Conservation (phyloP, 2,329 filamentous ascomycete genomes). For the Diplodia sapinea region DNA sequence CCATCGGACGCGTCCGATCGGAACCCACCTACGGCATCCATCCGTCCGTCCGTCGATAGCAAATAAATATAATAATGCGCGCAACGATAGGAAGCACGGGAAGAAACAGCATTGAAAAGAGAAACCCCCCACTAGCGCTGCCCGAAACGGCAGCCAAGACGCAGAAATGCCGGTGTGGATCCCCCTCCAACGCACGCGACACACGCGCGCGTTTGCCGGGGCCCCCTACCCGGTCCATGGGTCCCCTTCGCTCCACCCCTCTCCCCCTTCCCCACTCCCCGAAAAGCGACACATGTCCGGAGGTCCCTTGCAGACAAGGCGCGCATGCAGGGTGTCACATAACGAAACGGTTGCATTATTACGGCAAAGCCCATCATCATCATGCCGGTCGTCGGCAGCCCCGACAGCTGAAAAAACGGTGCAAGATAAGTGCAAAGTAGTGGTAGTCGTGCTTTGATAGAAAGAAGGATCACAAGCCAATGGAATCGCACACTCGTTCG, state of each 20-base stretch:
- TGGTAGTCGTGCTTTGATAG: not conserved
- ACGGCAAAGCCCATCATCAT: not conserved
- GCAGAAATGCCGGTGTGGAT: conserved; percentile 2
- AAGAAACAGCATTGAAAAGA: not conserved
- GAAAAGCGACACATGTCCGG: not conserved
- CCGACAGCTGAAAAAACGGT: no score
- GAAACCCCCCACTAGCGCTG: not conserved
- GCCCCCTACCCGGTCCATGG: not conserved
- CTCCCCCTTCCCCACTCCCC: no score
- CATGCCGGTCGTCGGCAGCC: no score
- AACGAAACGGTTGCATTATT: not conserved
- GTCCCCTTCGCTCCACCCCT: no score
- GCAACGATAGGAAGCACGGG: not conserved
- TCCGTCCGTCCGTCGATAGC: not conserved
- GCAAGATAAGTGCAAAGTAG: no score
- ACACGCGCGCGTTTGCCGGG: not conserved
- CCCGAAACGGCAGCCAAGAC: not conserved
- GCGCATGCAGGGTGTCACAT: no score
- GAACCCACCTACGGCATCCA: not conserved
- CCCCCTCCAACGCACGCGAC: not conserved
- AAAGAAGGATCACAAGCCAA: not conserved
- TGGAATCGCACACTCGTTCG: not conserved
- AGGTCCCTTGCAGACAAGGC: not conserved
- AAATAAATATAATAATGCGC: no score
- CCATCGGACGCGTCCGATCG: not conserved